Evolutionary conservation across 768 basidiomycete species (phyloP), one percentile per base, ranked within the genome.

Genomic region (Flagelloscypha sp.): DNA sequence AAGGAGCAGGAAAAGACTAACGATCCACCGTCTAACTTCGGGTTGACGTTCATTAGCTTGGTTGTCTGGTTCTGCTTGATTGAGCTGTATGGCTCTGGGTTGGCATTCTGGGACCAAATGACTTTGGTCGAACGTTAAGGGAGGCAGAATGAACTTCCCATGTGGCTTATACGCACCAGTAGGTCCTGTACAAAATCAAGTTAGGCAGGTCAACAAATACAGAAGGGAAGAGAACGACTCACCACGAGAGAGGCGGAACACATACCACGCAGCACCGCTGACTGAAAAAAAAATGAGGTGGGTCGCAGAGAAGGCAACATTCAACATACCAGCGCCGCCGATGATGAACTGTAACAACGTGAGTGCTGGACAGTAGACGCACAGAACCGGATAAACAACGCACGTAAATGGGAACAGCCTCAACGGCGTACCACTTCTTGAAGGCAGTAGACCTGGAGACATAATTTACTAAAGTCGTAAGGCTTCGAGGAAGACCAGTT

Each of bases 81-180:
- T 38, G 74, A 69, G 60, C 86, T 85, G 84, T 85, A 92, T n/a
- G 89, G 89, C 15, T 78, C 79, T 23, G 87, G 87, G 68, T 93
- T 92, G 55, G 29, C n/a, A 18, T 52, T 72, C 48, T 72, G 72
- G 37, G 70, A 70, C 71, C 72, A 73, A 44, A 71, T 51, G 33
- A 72, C 72, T 73, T 37, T n/a, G 35, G 17, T 27, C 21, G n/a
- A 7, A 8, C 18, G 23, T 24, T 10, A 28, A 24, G 20, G 16
- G 33, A 36, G 44, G 7, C 28, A 33, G 15, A 18, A 57, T n/a
- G n/a, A n/a, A n/a, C n/a, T n/a, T n/a, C n/a, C n/a, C n/a, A n/a
- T n/a, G n/a, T n/a, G n/a, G n/a, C n/a, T n/a, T n/a, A n/a, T n/a
- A 21, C 68, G 51, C 45, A 79, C 77, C 62, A 17, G 48, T 56